Evolutionary conservation across 768 basidiomycete genomes (phyloP).

Genomic region (Serendipita vermifera): DNA sequence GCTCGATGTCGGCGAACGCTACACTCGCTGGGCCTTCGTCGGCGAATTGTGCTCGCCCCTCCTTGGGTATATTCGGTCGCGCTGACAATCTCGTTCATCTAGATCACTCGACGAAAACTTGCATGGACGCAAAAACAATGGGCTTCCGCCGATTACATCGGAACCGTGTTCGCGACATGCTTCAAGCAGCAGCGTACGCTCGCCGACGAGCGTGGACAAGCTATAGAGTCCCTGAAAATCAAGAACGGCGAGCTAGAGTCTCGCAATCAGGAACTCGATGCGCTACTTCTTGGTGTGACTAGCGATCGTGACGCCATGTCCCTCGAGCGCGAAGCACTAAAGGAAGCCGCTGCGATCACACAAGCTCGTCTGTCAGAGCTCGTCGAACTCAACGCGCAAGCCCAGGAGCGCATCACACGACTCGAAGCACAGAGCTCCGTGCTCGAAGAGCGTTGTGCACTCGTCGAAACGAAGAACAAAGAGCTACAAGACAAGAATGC

Average conservation of each 20-base stretch:
- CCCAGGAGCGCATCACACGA: not conserved
- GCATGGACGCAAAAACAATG: not conserved
- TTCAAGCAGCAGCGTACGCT: not conserved
- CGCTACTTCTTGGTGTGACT: not conserved
- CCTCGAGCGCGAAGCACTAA: not conserved
- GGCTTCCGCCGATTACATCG: not conserved
- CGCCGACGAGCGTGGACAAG: not conserved
- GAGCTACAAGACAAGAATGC: not conserved
- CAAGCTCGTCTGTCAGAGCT: not conserved
- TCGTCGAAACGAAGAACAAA: not conserved
- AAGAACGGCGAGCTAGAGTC: too few relatives aligned
- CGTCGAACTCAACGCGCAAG: not conserved
- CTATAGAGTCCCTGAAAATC: too few relatives aligned
- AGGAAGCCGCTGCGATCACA: not conserved
- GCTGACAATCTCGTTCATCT: not conserved
- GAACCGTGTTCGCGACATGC: not conserved
- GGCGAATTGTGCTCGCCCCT: not conserved
- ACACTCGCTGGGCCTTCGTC: not conserved
- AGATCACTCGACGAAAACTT: not conserved
- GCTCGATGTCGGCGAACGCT: not conserved
- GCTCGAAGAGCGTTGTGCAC: not conserved
- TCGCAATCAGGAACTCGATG: not conserved
- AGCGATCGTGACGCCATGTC: not conserved
- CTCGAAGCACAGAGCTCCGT: not conserved
- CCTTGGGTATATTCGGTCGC: slow-evolving; percentile 1